Evolutionary conservation across 2,329 filamentous ascomycete species (phyloP).

Genomic region (Macrophomina phaseolina): DNA sequence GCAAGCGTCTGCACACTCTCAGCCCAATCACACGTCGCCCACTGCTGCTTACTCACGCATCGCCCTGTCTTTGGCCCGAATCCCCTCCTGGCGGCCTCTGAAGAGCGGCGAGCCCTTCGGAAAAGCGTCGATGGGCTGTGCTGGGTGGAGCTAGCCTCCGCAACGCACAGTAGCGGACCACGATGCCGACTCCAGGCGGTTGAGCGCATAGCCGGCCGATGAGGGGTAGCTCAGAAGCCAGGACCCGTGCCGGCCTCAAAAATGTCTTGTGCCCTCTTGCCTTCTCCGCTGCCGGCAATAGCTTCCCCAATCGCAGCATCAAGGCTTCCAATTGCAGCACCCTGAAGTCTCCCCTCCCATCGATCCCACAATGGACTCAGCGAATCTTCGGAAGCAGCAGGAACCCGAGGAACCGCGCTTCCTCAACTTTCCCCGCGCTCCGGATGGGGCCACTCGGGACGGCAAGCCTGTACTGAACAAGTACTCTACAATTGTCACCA

Average conservation of each 20-base stretch:
- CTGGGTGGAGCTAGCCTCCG: slow-evolving; percentile 19
- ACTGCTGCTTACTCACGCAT: slow-evolving; percentile 17
- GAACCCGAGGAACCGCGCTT: slow-evolving; percentile 53
- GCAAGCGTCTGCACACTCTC: neutral
- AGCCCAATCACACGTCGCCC: slow-evolving; percentile 1
- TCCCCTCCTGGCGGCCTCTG: slow-evolving; percentile 9
- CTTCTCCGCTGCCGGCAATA: slow-evolving; percentile 3
- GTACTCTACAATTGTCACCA: slow-evolving; percentile 83
- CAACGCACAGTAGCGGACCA: slow-evolving; percentile 13
- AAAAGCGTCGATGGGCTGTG: slow-evolving; percentile 17
- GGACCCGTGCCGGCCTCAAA: slow-evolving; percentile 13
- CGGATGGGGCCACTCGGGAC: slow-evolving; percentile 58
- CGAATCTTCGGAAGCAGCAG: slow-evolving; percentile 42
- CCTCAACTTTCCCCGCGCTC: slow-evolving; percentile 63
- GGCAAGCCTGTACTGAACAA: slow-evolving; percentile 76
- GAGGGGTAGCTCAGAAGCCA: slow-evolving; percentile 7
- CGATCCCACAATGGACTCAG: slow-evolving; percentile 41
- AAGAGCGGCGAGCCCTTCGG: slow-evolving; percentile 12
- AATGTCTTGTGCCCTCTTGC: slow-evolving; percentile 24
- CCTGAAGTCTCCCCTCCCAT: neutral
- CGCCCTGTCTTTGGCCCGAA: slow-evolving; percentile 21
- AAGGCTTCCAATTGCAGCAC: neutral
- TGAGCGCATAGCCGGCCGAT: slow-evolving; percentile 18
- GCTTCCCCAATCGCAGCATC: neutral
- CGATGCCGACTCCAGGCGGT: slow-evolving; percentile 9